A percentile compares a stretch with the other conserved stretches of the same genome.
Evolutionary conservation across 208 protist genomes (phyloP).

Genomic region (Leishmania tarentolae): DNA sequence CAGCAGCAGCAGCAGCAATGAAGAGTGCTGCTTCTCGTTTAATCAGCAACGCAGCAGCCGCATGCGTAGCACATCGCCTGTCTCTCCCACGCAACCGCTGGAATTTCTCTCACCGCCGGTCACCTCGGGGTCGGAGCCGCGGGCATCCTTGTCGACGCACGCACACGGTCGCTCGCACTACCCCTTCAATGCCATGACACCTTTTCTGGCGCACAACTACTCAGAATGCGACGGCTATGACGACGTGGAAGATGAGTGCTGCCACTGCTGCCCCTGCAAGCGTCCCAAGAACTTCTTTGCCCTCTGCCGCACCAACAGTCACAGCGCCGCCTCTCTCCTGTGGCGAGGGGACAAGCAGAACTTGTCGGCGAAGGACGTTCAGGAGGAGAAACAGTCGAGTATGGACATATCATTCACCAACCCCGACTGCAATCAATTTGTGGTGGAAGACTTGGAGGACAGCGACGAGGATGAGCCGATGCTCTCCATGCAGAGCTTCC

Average conservation of each 20-base stretch:
- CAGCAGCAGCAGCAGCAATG: constrained; percentile 8
- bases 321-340: not conserved
- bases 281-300: constrained; percentile 44
- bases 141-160: not conserved
- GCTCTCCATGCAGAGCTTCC: constrained; percentile 56
- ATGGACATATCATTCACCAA: not conserved
- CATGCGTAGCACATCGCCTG: constrained; percentile 1
- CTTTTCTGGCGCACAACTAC: not conserved
- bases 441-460: constrained; percentile 29
- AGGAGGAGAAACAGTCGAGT: not conserved
- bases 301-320: constrained; percentile 19
- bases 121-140: not conserved
- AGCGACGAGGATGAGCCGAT: constrained; percentile 45
- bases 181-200: not conserved
- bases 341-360: not conserved
- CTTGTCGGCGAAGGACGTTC: not conserved
- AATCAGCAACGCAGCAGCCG: constrained; percentile 20
- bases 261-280: constrained; percentile 55
- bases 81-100: constrained; percentile 2
- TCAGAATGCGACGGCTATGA: not conserved
- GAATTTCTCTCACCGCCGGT: not conserved
- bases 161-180: not conserved
- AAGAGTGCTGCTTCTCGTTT: constrained; percentile 31
- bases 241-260: constrained; percentile 31
- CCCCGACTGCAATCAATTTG: not conserved